Conservation (phyloP, 768 basidiomycete species). For the Boletales sp. region DNA sequence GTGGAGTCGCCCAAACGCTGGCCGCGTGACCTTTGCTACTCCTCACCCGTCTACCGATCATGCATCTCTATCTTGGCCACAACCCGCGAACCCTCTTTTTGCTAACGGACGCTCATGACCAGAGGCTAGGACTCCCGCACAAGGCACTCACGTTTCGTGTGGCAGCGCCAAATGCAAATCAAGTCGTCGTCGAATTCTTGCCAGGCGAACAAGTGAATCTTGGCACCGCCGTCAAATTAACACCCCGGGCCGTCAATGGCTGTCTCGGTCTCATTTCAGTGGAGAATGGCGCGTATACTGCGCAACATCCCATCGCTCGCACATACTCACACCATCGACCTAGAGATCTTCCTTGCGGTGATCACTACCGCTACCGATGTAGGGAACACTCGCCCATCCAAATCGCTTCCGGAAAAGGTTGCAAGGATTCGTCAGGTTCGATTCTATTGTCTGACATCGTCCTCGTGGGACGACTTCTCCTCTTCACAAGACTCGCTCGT, state of each 20-base stretch:
- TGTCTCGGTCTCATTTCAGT: conserved; percentile 81
- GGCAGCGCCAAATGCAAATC: conserved; percentile 45
- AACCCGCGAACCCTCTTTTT: conserved; percentile 71
- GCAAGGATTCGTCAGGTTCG: conserved; percentile 84
- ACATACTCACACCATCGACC: conserved; percentile 6
- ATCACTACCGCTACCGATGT: conserved; percentile 74
- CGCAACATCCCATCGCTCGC: not conserved
- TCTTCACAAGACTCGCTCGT: conserved; percentile 48
- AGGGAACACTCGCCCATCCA: conserved; percentile 64
- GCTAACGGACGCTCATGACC: conserved; percentile 65
- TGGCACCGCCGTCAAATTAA: conserved; percentile 56
- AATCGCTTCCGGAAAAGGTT: conserved; percentile 58
- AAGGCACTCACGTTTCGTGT: conserved; percentile 72
- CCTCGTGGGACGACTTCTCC: conserved; percentile 78
- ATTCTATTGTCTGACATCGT: conserved; percentile 84
- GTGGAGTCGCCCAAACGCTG: too few relatives aligned
- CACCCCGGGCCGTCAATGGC: conserved; percentile 72
- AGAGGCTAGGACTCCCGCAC: conserved; percentile 54
- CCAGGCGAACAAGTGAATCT: conserved; percentile 71
- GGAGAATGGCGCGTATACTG: conserved; percentile 51
- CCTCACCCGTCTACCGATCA: conserved; percentile 20
- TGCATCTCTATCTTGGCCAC: conserved; percentile 74
- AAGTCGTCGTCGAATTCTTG: conserved; percentile 86
- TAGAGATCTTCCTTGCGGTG: conserved; percentile 85
- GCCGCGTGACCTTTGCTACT: too few relatives aligned